phyloP scores from a whole-genome alignment of 495 filamentous ascomycete genomes.

The Neurospora sp. region DNA sequence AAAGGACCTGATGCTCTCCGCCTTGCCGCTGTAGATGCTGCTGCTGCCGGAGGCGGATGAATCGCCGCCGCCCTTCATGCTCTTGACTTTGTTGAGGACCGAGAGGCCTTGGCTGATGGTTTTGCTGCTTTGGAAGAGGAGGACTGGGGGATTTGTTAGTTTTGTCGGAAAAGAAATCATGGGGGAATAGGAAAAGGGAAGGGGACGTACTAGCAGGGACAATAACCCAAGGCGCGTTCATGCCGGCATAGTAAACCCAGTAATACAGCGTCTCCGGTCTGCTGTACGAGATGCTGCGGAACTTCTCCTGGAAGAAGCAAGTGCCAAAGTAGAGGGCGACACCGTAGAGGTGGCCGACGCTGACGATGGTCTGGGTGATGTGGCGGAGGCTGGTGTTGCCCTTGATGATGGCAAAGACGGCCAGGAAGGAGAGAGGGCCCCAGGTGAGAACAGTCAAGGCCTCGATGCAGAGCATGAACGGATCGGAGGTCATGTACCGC shows the following conservation, averaged over 20 bases:
- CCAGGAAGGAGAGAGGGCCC: constrained; percentile 70
- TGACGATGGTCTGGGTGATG: constrained; percentile 60
- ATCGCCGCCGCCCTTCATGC: background rate
- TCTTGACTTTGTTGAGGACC: background rate
- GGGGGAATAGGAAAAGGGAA: too few species aligned
- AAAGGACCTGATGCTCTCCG: background rate
- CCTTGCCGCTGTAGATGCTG: background rate
- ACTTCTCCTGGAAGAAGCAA: constrained; percentile 55
- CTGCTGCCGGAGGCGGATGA: background rate
- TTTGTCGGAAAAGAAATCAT: background rate
- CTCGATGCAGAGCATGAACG: constrained; percentile 78
- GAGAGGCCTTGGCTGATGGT: background rate
- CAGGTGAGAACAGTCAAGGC: constrained; percentile 61
- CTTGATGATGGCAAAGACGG: constrained; percentile 49
- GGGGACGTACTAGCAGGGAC: constrained; percentile 44
- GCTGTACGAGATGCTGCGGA: constrained; percentile 49
- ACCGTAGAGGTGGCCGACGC: constrained; percentile 76
- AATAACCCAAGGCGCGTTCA: constrained; percentile 82
- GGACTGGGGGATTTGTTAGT: background rate
- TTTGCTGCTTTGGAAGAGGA: background rate
- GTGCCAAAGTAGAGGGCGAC: constrained; percentile 80
- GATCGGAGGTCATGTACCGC: constrained; percentile 67
- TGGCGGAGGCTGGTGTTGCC: constrained; percentile 55
- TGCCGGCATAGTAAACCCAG: constrained; percentile 78
- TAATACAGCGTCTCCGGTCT: constrained; percentile 74